Conservation (phyloP, 2,329 filamentous ascomycete genomes). For the Phoma sp. region DNA sequence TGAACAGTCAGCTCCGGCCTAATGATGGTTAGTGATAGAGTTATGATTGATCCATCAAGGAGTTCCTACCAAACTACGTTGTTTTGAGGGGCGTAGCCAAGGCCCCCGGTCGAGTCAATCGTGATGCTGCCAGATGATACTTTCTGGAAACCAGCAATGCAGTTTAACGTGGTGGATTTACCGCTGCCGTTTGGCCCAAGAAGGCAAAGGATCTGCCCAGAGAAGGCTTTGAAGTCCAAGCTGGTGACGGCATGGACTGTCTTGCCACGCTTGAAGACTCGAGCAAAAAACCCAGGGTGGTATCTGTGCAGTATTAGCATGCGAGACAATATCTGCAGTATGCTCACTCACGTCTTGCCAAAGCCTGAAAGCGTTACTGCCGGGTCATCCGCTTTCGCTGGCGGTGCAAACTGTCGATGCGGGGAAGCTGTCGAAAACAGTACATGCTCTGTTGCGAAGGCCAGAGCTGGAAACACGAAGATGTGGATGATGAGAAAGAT, state of each 20-base stretch:
- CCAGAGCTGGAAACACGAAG: constrained; percentile 29
- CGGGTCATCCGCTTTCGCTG: constrained; percentile 13
- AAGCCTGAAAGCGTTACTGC: constrained; percentile 52
- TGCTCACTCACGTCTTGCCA: constrained; percentile 27
- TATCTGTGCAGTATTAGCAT: constrained; percentile 18
- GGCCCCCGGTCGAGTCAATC: constrained; percentile 31
- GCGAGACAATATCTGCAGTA: background rate
- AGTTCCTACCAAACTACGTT: constrained; percentile 35
- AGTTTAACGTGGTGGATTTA: constrained; percentile 37
- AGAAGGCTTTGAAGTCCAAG: constrained; percentile 29
- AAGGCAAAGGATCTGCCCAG: constrained; percentile 36
- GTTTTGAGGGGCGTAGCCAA: constrained; percentile 38
- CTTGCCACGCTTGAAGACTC: constrained; percentile 29
- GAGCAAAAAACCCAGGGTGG: constrained; percentile 21
- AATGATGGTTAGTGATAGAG: constrained; percentile 42
- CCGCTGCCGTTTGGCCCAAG: constrained; percentile 38
- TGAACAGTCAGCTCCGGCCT: constrained; percentile 38
- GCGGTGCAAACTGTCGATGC: constrained; percentile 43
- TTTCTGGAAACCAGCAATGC: constrained; percentile 33
- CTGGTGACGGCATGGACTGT: constrained; percentile 30
- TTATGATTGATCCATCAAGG: no score
- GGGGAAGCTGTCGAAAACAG: constrained; percentile 32
- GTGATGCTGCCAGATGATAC: constrained; percentile 29
- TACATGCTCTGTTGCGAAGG: constrained; percentile 28
- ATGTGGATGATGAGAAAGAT: constrained; percentile 33